Conservation (phyloP, 1,139 yeast genomes). For the Saccharomycopsis hybrid region DNA sequence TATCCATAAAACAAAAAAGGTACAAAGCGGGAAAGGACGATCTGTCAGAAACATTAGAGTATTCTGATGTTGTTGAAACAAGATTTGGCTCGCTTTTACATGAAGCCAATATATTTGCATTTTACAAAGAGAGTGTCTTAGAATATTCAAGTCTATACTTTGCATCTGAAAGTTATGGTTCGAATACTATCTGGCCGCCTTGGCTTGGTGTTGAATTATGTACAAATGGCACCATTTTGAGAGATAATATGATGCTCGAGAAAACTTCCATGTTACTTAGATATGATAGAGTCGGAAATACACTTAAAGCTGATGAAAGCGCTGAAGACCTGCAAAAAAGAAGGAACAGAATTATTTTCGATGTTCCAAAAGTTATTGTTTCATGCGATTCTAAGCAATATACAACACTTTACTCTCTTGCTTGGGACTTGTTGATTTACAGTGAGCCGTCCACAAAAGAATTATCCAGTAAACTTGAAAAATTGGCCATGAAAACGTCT, state of each 20-base stretch:
- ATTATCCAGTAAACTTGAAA: slow-evolving; percentile 54
- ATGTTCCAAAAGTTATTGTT: slow-evolving; percentile 63
- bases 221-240: slow-evolving; percentile 55
- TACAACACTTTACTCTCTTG: slow-evolving; percentile 56
- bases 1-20: slow-evolving; percentile 44
- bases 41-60: slow-evolving; percentile 29
- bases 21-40: slow-evolving; percentile 29
- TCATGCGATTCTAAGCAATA: slow-evolving; percentile 73
- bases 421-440: slow-evolving; percentile 58
- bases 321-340: slow-evolving; percentile 22
- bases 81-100: slow-evolving; percentile 62
- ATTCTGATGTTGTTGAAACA: slow-evolving; percentile 47
- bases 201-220: slow-evolving; percentile 74
- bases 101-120: slow-evolving; percentile 65
- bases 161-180: slow-evolving; percentile 33
- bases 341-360: slow-evolving; percentile 39
- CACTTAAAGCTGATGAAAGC: slow-evolving; percentile 22
- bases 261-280: slow-evolving; percentile 59
- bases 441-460: slow-evolving; percentile 53
- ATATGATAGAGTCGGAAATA: slow-evolving; percentile 36
- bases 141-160: slow-evolving; percentile 36
- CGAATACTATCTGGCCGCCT: slow-evolving; percentile 59
- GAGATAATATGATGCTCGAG: slow-evolving; percentile 53
- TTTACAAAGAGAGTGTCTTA: slow-evolving; percentile 41
- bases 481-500: slow-evolving; percentile 56